phyloP scores from a whole-genome alignment of 2,329 filamentous ascomycete species.

The Paecilomyces dactylethromorphus region DNA sequence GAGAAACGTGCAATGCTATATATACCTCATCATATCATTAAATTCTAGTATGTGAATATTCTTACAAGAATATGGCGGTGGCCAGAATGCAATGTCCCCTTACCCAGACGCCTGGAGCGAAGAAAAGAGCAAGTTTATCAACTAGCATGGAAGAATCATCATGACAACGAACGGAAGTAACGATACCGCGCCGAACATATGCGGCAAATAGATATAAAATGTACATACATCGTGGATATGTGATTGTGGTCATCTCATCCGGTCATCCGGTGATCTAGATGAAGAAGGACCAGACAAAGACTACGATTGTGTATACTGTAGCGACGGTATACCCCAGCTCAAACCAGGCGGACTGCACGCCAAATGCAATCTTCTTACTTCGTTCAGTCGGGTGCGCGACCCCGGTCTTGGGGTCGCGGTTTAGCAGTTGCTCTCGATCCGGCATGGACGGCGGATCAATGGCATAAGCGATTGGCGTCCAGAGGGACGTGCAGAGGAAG shows the following conservation, averaged over 20 bases:
- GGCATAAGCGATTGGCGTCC: constrained; percentile 56
- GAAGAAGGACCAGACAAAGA: constrained; percentile 42
- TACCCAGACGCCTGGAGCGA: not conserved
- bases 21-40: not conserved
- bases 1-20: not conserved
- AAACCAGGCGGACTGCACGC: constrained; percentile 49
- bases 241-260: not conserved
- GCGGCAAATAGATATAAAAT: not conserved
- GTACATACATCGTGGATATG: not conserved
- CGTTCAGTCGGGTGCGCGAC: constrained; percentile 40
- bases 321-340: constrained; percentile 50
- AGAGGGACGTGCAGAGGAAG: constrained; percentile 49
- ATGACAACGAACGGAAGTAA: constrained; percentile 1
- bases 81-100: not conserved
- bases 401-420: constrained; percentile 46
- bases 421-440: constrained; percentile 51
- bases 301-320: constrained; percentile 44
- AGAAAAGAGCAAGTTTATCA: not conserved
- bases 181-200: not conserved
- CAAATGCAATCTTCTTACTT: constrained; percentile 52
- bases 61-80: not conserved
- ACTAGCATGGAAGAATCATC: not conserved
- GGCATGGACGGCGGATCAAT: constrained; percentile 55
- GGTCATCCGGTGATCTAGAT: constrained; percentile 5
- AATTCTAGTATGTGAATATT: not conserved